Base-by-base conservation (phyloP, 768 basidiomycete species). In the Amanita pallidorosea region DNA sequence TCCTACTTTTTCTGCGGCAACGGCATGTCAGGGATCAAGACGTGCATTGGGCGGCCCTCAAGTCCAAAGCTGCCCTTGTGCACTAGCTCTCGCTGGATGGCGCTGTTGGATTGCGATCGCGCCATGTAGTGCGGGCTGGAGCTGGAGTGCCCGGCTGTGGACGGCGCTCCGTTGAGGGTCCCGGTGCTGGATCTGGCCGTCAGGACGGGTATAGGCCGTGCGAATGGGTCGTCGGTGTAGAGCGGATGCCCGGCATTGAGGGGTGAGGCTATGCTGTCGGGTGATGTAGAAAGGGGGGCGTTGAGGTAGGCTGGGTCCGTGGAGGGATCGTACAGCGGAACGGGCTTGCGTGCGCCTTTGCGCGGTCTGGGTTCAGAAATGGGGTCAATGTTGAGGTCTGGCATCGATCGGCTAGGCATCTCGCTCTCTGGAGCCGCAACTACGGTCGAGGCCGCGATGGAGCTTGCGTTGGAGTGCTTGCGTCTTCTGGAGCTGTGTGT, bases 11-110 rank as follows among this genome's bases (percentile, higher is more conserved):
- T 40, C n/a, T 42, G 40, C 13, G 44, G 45, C 5, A 47, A n/a
- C 15, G 79, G 79, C 70, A 80, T 69, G 57, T 81, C 79, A 7
- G 79, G 79, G 37, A 81, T 80, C 52, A 81, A 59, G 66, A 77
- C 80, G 60, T 81, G 79, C 53, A 81, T 55, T 22, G 70, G 69
- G 5, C 67, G 67, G 9, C 69, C 69, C 31, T 68, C 68, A 46
- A 61, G 60, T 33, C 70, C 75, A 60, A 77, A 68, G 60, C 71
- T 74, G 36, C 63, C 61, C 60, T 74, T 74, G 56, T 68, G 75
- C 27, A 43, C 52, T 54, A 72, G 62, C 54, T 56, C 46, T 45
- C 47, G 41, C 55, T 59, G 38, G 43, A 42, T 20, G 40, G 58
- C n/a, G 12, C 15, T 6, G 9, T 38, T 20, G n/a, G 46, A 36